Conservation (phyloP, 148 eudicot species). For the Fagopyrum tataricum region DNA sequence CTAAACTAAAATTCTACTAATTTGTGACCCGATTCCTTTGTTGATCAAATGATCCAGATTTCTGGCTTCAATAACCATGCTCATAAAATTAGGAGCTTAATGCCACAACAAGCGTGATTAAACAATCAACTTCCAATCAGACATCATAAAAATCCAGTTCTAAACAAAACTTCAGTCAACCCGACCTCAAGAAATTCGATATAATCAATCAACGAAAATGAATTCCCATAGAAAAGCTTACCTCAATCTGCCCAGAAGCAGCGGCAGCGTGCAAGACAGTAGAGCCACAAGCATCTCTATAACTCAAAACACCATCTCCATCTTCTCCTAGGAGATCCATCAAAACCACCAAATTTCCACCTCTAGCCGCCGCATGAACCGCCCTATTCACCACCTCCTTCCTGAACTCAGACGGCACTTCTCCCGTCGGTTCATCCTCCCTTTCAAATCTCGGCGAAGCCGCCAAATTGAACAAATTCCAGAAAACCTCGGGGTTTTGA, state of each 20-base stretch:
- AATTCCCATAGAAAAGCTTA: constrained; percentile 15
- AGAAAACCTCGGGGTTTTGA: constrained; percentile 58
- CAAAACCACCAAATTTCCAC: constrained; percentile 67
- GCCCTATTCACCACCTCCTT: constrained; percentile 79
- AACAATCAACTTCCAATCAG: not conserved
- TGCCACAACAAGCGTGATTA: not conserved
- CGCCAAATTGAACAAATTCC: constrained; percentile 52
- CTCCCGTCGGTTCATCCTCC: constrained; percentile 34
- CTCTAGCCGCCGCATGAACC: constrained; percentile 87
- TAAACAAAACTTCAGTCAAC: not conserved
- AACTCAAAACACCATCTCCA: constrained; percentile 49
- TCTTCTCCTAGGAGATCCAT: constrained; percentile 47
- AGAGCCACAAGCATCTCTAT: constrained; percentile 59
- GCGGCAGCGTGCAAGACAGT: constrained; percentile 86
- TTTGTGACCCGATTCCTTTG: not conserved
- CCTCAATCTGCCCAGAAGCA: constrained; percentile 83
- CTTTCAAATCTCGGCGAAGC: constrained; percentile 58
- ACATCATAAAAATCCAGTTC: not conserved
- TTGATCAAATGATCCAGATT: too few relatives aligned
- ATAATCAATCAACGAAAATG: not conserved
- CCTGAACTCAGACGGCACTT: constrained; percentile 49
- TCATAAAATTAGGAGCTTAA: not conserved
- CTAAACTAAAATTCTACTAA: not conserved
- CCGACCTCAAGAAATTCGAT: not conserved
- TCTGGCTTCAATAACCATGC: not conserved